Conservation (phyloP, 345 rosid genomes). For the Acer yangbiense region DNA sequence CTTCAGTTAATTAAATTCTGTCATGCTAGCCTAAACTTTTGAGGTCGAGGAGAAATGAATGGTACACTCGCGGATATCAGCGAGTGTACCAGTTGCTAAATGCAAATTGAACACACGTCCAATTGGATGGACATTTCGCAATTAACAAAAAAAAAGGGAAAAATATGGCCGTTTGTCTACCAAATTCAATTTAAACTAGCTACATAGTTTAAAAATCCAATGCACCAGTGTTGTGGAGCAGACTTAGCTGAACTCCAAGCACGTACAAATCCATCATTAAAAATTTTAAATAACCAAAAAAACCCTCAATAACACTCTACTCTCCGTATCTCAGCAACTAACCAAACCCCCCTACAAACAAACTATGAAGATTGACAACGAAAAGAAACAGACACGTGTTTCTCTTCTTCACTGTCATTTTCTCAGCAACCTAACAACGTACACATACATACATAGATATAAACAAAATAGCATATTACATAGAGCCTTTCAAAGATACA, state of each 20-base stretch:
- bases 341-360: background rate
- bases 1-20: background rate
- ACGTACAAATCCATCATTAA: background rate
- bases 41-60: background rate
- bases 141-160: too few relatives aligned
- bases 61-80: background rate
- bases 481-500: background rate
- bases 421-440: slow-evolving; percentile 9
- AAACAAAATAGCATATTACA: background rate
- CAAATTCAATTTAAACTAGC: background rate
- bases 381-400: background rate
- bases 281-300: background rate
- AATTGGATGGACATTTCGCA: too few relatives aligned
- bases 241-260: background rate
- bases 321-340: background rate
- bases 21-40: background rate
- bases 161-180: too few relatives aligned
- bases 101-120: background rate
- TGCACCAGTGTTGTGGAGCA: background rate
- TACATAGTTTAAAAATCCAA: background rate
- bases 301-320: background rate
- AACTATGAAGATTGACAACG: background rate
- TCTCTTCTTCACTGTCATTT: background rate
- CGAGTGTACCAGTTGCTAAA: background rate
- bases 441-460: background rate